These are phyloP conservation scores for Sclerotinia spermophila DNA, from an alignment of 2,329 filamentous ascomycete species.

Conservation along the genomic window DNA sequence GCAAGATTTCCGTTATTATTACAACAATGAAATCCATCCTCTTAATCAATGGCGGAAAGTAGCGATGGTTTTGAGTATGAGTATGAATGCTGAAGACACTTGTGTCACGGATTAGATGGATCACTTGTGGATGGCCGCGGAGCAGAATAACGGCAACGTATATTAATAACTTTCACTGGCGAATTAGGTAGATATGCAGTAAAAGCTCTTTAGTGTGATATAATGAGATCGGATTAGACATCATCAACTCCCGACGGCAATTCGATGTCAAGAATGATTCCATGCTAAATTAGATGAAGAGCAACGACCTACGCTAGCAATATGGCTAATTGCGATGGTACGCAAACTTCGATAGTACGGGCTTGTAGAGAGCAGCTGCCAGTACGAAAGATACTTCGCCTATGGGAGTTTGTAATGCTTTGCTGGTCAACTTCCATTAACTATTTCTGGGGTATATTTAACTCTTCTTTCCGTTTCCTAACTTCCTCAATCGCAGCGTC, in stretches of 20 bases:
- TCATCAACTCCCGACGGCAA: not conserved
- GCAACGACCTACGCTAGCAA: not conserved
- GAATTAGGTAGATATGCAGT: not conserved
- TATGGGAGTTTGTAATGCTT: not conserved
- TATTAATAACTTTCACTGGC: not conserved
- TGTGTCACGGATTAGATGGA: not conserved
- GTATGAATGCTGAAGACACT: not conserved
- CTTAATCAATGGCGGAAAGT: not conserved
- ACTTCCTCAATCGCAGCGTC: conserved; percentile 59
- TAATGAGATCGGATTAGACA: not conserved
- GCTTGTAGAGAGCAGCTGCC: not conserved
- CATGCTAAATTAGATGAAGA: not conserved
- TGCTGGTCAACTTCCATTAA: not conserved
- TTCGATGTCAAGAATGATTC: not conserved
- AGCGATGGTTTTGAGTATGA: not conserved
- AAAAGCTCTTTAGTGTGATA: not conserved
- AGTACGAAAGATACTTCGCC: not conserved
- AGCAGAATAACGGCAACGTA: not conserved
- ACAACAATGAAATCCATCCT: not conserved
- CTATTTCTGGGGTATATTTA: conserved; percentile 31
- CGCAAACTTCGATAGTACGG: not conserved
- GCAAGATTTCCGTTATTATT: not conserved
- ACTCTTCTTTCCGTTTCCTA: conserved; percentile 34
- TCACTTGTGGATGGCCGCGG: not conserved
- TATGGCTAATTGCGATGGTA: not conserved